Conservation (phyloP, 306 rosid species). For the Sesbania bispinosa region DNA sequence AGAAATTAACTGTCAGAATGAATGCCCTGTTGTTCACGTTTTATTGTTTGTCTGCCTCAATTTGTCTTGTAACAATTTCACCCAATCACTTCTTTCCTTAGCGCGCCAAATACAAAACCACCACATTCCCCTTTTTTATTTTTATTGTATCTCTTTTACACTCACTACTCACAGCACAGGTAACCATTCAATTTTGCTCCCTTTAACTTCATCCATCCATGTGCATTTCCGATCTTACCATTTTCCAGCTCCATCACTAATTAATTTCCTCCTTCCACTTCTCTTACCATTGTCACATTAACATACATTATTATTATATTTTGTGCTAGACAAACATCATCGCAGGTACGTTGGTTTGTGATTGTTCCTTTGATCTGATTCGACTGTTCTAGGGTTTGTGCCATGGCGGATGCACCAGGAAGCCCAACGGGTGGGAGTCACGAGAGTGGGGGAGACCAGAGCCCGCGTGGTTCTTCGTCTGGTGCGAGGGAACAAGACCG, state of each 20-base stretch:
- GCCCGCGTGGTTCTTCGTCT: slow-evolving; percentile 45
- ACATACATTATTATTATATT: neutral
- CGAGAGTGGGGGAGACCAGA: slow-evolving; percentile 88
- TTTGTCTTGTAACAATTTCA: neutral
- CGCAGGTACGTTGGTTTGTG: neutral
- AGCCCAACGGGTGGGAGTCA: slow-evolving; percentile 69
- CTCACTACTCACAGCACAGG: neutral
- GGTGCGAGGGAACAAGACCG: slow-evolving; percentile 73
- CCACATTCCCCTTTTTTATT: neutral
- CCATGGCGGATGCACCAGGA: slow-evolving; percentile 73
- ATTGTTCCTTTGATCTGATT: neutral
- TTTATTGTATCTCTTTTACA: neutral
- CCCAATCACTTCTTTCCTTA: neutral
- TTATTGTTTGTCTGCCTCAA: neutral
- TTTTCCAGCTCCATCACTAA: neutral
- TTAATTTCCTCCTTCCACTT: neutral
- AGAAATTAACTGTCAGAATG: too few relatives aligned
- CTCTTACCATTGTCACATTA: neutral
- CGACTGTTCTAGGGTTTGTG: slow-evolving; percentile 20
- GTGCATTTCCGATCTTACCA: neutral
- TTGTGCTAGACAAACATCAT: too few relatives aligned
- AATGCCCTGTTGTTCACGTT: neutral
- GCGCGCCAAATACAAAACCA: slow-evolving; percentile 5
- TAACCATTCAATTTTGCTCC: neutral
- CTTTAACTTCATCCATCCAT: slow-evolving; percentile 9